Conservation (phyloP, 2,329 filamentous ascomycete species). For the Cercospora citrullina region DNA sequence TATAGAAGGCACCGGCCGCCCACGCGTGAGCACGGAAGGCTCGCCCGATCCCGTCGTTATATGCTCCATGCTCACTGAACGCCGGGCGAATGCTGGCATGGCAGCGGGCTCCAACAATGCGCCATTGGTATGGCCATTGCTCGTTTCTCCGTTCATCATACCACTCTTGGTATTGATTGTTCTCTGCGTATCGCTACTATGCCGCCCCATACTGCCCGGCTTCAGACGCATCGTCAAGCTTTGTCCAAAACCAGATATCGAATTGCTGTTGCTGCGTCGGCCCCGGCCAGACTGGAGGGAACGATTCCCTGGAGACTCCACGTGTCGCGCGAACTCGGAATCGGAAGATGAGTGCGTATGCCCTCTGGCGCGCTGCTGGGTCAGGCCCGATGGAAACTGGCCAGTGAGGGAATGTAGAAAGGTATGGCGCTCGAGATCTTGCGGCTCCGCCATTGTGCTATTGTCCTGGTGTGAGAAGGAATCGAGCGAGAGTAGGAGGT, state of each 20-base stretch:
- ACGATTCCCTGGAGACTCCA: conserved; percentile 37
- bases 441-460: conserved; percentile 18
- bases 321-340: conserved; percentile 54
- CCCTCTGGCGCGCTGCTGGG: conserved; percentile 50
- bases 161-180: conserved; percentile 13
- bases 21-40: conserved; percentile 46
- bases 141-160: conserved; percentile 17
- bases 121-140: conserved; percentile 46
- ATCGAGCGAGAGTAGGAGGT: conserved; percentile 92
- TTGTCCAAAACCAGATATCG: conserved; percentile 55
- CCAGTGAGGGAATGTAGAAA: conserved; percentile 24
- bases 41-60: conserved; percentile 51
- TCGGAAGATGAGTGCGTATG: conserved; percentile 64
- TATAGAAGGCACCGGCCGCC: conserved; percentile 45
- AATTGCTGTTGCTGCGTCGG: conserved; percentile 77
- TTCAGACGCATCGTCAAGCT: conserved; percentile 22
- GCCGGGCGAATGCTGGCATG: conserved; percentile 44
- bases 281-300: conserved; percentile 41
- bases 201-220: conserved; percentile 19
- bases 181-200: conserved; percentile 28
- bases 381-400: conserved; percentile 11
- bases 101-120: conserved; percentile 60
- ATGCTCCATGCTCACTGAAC: conserved; percentile 75
- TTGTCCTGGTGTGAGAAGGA: conserved; percentile 59
- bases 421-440: conserved; percentile 25